phyloP scores from a whole-genome alignment of 495 filamentous ascomycete genomes.

The Aspergillus cristatus region DNA sequence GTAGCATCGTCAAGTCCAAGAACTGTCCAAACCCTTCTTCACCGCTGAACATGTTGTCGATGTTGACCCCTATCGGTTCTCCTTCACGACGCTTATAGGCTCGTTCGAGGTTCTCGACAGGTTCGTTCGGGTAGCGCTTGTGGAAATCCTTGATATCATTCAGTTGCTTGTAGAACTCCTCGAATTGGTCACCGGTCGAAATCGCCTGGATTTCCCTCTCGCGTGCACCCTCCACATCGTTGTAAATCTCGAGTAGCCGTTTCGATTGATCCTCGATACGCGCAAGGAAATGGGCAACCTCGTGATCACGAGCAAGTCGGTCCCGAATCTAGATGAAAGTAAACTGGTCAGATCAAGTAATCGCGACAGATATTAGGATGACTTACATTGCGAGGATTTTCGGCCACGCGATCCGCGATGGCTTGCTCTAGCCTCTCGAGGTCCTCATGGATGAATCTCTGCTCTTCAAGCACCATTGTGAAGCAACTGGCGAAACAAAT shows the following conservation, averaged over 20 bases:
- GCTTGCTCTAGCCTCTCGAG: conserved; percentile 90
- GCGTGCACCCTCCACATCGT: conserved; percentile 60
- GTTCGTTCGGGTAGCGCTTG: conserved; percentile 85
- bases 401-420: conserved; percentile 75
- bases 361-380: conserved; percentile 1
- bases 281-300: conserved; percentile 75
- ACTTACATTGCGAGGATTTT: conserved; percentile 82
- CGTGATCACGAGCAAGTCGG: conserved; percentile 77
- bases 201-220: conserved; percentile 76
- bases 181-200: conserved; percentile 79
- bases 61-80: conserved; percentile 51
- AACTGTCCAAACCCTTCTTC: conserved; percentile 89
- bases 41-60: conserved; percentile 89
- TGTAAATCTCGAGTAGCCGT: conserved; percentile 75
- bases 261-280: conserved; percentile 79
- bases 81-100: conserved; percentile 76
- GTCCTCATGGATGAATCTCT: conserved; percentile 89
- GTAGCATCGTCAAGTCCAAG: conserved; percentile 73
- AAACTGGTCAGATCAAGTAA: conserved; percentile 11
- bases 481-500: not conserved
- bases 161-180: conserved; percentile 84
- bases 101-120: conserved; percentile 86
- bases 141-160: conserved; percentile 76
- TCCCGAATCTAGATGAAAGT: conserved; percentile 61
- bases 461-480: conserved; percentile 79